Evolutionary conservation across 2,329 filamentous ascomycete species (phyloP).

Genomic region (Exophiala alcalophila): DNA sequence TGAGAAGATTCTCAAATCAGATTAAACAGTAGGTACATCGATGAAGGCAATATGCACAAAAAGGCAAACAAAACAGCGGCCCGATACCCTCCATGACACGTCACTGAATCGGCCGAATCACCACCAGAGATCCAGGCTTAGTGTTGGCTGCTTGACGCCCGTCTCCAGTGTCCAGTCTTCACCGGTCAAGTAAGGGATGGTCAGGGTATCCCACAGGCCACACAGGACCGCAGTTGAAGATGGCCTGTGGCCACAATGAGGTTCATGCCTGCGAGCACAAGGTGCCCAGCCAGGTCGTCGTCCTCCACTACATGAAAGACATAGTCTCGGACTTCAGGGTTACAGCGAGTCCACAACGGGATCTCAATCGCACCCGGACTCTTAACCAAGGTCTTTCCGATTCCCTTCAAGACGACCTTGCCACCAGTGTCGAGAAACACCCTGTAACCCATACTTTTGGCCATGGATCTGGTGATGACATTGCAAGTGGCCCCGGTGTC

Average conservation of each 20-base stretch:
- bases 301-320: slow-evolving; percentile 1
- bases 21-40: background rate
- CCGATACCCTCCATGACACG: background rate
- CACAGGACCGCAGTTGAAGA: background rate
- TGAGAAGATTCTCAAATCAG: too few relatives aligned
- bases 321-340: background rate
- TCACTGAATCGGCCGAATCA: background rate
- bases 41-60: too few relatives aligned
- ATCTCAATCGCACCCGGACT: background rate
- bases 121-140: background rate
- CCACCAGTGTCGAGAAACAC: background rate
- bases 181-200: too few relatives aligned
- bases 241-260: background rate
- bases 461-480: background rate
- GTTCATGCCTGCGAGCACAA: background rate
- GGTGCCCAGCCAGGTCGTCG: background rate
- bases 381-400: background rate
- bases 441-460: background rate
- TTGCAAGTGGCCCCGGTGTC: slow-evolving; percentile 1
- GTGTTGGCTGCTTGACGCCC: too few relatives aligned
- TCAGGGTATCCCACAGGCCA: background rate
- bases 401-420: background rate
- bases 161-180: background rate
- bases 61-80: too few relatives aligned
- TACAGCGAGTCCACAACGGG: background rate